A percentile compares a stretch with the other conserved stretches of the same genome.
Evolutionary conservation across 805 yeast species (phyloP).

Genomic region (Zygotorulaspora florentina): DNA sequence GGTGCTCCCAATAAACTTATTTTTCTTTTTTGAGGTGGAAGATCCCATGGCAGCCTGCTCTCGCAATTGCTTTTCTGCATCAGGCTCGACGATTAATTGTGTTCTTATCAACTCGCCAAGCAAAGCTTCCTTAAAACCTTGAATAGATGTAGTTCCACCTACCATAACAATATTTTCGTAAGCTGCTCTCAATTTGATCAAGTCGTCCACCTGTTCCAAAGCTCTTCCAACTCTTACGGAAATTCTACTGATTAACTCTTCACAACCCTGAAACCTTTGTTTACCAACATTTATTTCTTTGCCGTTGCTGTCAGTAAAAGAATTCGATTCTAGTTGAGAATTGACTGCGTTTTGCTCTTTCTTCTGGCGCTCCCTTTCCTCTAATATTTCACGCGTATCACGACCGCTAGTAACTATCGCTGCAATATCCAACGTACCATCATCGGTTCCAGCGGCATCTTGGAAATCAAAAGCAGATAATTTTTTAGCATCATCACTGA

Average conservation of each 20-base stretch:
- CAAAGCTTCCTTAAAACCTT: constrained; percentile 72
- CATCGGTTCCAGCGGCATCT: constrained; percentile 47
- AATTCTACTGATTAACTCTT: constrained; percentile 51
- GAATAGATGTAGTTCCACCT: constrained; percentile 73
- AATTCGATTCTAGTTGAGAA: constrained; percentile 67
- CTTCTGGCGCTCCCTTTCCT: constrained; percentile 51
- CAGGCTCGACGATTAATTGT: constrained; percentile 43
- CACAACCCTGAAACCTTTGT: constrained; percentile 82
- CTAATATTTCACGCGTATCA: constrained; percentile 65
- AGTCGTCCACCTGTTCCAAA: constrained; percentile 57
- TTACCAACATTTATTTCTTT: constrained; percentile 68
- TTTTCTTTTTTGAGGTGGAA: constrained; percentile 29
- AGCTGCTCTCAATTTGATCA: constrained; percentile 69
- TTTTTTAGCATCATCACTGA: constrained; percentile 61
- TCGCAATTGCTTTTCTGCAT: constrained; percentile 24
- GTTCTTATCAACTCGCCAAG: constrained; percentile 53
- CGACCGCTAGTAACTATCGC: constrained; percentile 74
- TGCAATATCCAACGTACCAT: constrained; percentile 82
- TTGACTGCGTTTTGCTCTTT: constrained; percentile 43
- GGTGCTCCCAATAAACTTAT: constrained; percentile 28
- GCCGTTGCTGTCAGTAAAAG: constrained; percentile 59
- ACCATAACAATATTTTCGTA: constrained; percentile 78
- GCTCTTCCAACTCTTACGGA: constrained; percentile 51
- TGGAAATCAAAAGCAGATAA: constrained; percentile 59
- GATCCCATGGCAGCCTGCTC: constrained; percentile 32